Evolutionary conservation across 2,329 filamentous ascomycete genomes (phyloP).

Genomic region (Thermochaetoides dissita): DNA sequence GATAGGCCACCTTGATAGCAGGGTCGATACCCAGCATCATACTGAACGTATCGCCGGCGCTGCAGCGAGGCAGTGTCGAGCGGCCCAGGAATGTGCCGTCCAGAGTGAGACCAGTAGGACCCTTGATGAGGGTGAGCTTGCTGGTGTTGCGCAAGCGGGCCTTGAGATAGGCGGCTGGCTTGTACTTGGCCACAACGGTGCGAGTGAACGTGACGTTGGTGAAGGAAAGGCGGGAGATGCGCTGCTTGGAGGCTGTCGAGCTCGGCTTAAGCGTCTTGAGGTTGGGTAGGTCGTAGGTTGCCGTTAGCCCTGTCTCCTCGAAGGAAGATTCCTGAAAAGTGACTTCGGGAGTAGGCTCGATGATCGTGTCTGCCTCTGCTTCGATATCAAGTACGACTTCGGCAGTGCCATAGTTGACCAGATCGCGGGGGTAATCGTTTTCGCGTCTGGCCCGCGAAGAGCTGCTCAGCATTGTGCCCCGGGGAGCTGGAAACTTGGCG

Average conservation of each 20-base stretch:
- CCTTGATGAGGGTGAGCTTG: conserved; percentile 40
- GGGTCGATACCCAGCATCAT: conserved; percentile 48
- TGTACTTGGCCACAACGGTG: conserved; percentile 47
- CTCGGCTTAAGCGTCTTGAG: conserved; percentile 41
- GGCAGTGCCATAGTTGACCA: not conserved
- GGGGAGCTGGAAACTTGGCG: too few species aligned
- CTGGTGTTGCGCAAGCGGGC: conserved; percentile 42
- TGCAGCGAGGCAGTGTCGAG: conserved; percentile 39
- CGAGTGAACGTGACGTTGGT: conserved; percentile 38
- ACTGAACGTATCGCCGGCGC: conserved; percentile 37
- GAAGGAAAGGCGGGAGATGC: conserved; percentile 41
- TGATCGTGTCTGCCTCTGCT: conserved; percentile 9
- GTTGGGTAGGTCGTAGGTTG: conserved; percentile 46
- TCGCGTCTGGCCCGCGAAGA: too few species aligned
- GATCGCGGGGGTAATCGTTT: too few species aligned
- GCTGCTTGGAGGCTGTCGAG: conserved; percentile 39
- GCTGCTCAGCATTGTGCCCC: too few species aligned
- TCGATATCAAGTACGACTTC: conserved; percentile 8
- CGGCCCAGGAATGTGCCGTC: conserved; percentile 50
- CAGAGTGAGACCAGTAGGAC: conserved; percentile 43
- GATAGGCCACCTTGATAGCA: conserved; percentile 39
- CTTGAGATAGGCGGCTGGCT: conserved; percentile 44
- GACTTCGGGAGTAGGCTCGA: conserved; percentile 19
- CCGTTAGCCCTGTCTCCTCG: conserved; percentile 45
- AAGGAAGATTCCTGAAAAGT: conserved; percentile 38